These are phyloP conservation scores for Clausena lansium DNA, from an alignment of 345 rosid species.

Conservation along the genomic window DNA sequence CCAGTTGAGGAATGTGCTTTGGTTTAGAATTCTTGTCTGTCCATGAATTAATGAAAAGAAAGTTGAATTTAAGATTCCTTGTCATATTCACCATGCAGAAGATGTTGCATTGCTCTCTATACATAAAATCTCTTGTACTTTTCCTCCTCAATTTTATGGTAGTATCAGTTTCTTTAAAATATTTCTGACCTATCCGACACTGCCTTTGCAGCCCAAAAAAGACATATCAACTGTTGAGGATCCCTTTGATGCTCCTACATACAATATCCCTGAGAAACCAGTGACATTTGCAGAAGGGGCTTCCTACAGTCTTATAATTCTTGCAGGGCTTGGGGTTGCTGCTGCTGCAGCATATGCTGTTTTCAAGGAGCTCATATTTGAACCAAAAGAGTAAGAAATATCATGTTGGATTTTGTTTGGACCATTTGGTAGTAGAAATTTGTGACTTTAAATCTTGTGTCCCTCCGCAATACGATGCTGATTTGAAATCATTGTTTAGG, in stretches of 20 bases:
- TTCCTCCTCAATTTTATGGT: background rate
- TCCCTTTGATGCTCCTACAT: constrained; percentile 95
- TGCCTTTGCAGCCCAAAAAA: constrained; percentile 56
- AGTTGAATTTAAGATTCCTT: background rate
- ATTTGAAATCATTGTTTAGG: constrained; percentile 37
- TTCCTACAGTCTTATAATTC: constrained; percentile 81
- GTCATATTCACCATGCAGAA: background rate
- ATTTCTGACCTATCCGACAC: background rate
- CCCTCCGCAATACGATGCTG: background rate
- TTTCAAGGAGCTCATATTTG: constrained; percentile 86
- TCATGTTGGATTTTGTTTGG: constrained; percentile 6
- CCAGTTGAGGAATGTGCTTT: background rate
- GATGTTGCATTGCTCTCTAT: background rate
- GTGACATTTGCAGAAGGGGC: constrained; percentile 95
- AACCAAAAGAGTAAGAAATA: constrained; percentile 85
- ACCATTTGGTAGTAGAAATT: constrained; percentile 6
- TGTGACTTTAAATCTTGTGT: background rate
- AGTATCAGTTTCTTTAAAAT: background rate
- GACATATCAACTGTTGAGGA: constrained; percentile 88
- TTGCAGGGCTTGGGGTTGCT: constrained; percentile 91
- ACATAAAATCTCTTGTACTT: background rate
- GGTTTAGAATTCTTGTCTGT: background rate
- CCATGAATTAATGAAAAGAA: background rate
- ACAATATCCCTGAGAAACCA: constrained; percentile 91
- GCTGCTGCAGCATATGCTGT: constrained; percentile 89